phyloP scores from a whole-genome alignment of 164 flowering plant species.

The Nymphaea thermarum region DNA sequence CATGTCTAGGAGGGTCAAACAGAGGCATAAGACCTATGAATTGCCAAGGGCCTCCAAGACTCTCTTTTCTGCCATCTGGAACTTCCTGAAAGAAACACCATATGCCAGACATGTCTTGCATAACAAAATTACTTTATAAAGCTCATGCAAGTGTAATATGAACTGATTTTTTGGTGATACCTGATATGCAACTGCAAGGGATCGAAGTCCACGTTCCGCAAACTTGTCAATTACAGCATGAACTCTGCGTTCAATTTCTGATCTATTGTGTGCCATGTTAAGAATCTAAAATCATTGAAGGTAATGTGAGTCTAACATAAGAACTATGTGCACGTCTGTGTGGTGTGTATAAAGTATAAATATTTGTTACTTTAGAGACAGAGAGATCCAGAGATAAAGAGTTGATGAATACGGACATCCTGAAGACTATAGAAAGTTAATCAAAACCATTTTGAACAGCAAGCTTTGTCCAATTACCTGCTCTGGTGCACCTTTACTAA shows the following conservation, averaged over 20 bases:
- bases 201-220: conserved; percentile 59
- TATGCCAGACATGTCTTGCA: neutral
- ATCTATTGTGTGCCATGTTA: conserved; percentile 31
- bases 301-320: too few species aligned
- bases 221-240: conserved; percentile 50
- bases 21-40: conserved; percentile 61
- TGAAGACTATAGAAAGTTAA: too few species aligned
- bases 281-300: conserved; percentile 26
- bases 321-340: too few species aligned
- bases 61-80: conserved; percentile 40
- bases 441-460: too few species aligned
- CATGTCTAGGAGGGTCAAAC: conserved; percentile 71
- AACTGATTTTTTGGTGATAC: conserved; percentile 11
- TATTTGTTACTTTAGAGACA: too few species aligned
- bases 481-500: conserved; percentile 60
- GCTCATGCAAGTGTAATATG: neutral
- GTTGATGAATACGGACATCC: too few species aligned
- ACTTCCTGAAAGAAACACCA: conserved; percentile 27
- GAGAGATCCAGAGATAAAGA: too few species aligned
- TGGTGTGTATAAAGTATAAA: too few species aligned
- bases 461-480: conserved; percentile 20
- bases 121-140: neutral
- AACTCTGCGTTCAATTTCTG: conserved; percentile 29
- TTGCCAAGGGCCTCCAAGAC: conserved; percentile 62
- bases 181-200: conserved; percentile 61